Conservation (phyloP, 345 rosid genomes). For the Garcia nutans region DNA sequence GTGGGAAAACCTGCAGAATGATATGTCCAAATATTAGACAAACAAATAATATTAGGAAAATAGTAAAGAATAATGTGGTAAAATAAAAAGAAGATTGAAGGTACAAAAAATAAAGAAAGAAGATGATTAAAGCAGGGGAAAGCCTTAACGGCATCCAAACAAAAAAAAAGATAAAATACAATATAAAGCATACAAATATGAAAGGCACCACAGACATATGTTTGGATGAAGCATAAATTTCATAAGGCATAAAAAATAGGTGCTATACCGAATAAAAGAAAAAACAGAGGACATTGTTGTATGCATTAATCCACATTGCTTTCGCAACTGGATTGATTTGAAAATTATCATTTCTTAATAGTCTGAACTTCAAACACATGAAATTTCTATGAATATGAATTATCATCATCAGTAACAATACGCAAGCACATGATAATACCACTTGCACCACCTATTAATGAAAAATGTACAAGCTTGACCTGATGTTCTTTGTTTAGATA, state of each 20-base stretch:
- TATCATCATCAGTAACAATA: not conserved
- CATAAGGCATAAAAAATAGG: not conserved
- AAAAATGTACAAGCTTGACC: not conserved
- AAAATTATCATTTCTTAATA: not conserved
- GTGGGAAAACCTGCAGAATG: constrained; percentile 78
- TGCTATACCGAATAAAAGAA: not conserved
- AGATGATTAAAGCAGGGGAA: too few relatives aligned
- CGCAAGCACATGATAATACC: not conserved
- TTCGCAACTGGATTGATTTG: not conserved
- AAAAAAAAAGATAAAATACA: not conserved
- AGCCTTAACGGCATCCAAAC: not conserved
- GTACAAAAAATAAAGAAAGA: not conserved
- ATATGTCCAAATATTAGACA: not conserved
- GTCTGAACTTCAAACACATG: not conserved
- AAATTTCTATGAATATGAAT: too few relatives aligned
- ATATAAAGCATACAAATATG: not conserved
- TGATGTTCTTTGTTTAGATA: not conserved
- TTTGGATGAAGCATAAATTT: not conserved
- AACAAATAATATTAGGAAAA: too few relatives aligned
- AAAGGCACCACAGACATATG: not conserved
- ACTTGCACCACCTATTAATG: not conserved
- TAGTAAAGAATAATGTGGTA: not conserved
- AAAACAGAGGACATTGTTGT: not conserved
- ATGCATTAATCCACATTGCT: not conserved
- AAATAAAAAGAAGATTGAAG: not conserved